These are phyloP conservation scores for Gomphus bonarii DNA, from an alignment of 1,284 basidiomycete genomes.

Conservation along the genomic window DNA sequence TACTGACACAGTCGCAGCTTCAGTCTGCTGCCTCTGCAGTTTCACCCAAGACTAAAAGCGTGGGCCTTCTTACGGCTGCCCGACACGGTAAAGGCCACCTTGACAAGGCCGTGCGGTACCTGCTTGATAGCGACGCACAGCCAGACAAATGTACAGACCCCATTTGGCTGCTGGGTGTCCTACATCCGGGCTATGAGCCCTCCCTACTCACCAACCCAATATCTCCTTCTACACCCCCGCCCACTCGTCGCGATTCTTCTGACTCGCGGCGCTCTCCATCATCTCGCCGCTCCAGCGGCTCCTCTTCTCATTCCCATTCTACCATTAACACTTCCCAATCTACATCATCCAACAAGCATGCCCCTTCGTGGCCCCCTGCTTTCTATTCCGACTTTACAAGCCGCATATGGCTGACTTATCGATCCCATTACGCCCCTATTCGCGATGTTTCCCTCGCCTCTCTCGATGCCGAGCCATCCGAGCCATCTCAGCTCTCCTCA, in stretches of 20 bases:
- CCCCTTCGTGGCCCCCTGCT: constrained; percentile 59
- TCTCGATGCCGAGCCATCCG: constrained; percentile 24
- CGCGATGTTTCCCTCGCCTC: constrained; percentile 54
- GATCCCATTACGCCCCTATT: constrained; percentile 81
- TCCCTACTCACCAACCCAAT: constrained; percentile 28
- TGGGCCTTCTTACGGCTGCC: constrained; percentile 44
- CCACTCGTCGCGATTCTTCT: constrained; percentile 27
- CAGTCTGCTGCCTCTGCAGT: constrained; percentile 18
- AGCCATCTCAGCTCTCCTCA: constrained; percentile 21
- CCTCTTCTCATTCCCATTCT: constrained; percentile 27
- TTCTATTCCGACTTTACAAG: constrained; percentile 91
- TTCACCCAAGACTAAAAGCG: constrained; percentile 33
- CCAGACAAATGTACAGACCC: constrained; percentile 72
- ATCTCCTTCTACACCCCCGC: constrained; percentile 18
- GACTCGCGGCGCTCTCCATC: constrained; percentile 28
- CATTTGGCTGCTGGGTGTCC: constrained; percentile 79
- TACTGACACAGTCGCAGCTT: constrained; percentile 38
- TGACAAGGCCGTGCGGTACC: constrained; percentile 72
- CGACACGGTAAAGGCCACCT: constrained; percentile 65
- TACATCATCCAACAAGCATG: constrained; percentile 27
- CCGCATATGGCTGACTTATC: constrained; percentile 85
- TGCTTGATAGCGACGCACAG: constrained; percentile 73
- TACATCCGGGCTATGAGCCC: constrained; percentile 65
- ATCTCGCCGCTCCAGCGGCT: constrained; percentile 40
- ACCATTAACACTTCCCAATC: constrained; percentile 17